Conservation (phyloP, 768 basidiomycete genomes). For the Coprinopsis marcescibilis region DNA sequence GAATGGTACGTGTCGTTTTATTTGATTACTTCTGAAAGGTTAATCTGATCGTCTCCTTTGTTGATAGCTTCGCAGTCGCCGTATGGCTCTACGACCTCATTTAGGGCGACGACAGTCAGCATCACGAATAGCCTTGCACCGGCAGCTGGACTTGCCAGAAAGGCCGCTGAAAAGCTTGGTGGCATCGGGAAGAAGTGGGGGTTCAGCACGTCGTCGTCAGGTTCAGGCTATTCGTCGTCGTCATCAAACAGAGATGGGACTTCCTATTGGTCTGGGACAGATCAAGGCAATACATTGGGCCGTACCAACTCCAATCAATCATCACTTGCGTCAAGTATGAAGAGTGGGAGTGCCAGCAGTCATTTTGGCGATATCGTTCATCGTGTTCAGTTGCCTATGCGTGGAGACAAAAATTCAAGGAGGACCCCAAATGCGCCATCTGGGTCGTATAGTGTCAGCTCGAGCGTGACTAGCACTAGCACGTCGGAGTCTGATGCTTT, state of each 20-base stretch:
- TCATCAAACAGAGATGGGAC: constrained; percentile 28
- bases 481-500: constrained; percentile 47
- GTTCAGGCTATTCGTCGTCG: constrained; percentile 43
- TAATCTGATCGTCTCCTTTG: constrained; percentile 5
- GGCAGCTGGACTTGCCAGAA: constrained; percentile 68
- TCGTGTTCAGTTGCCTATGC: constrained; percentile 3
- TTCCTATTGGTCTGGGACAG: constrained; percentile 18
- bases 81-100: constrained; percentile 7
- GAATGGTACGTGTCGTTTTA: constrained; percentile 1
- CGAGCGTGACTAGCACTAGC: constrained; percentile 35
- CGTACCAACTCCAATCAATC: constrained; percentile 38
- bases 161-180: constrained; percentile 74
- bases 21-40: neutral
- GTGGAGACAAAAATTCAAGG: constrained; percentile 25
- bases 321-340: constrained; percentile 13
- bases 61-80: constrained; percentile 6
- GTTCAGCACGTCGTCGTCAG: constrained; percentile 33
- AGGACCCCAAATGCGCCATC: constrained; percentile 61
- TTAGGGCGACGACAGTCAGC: constrained; percentile 70
- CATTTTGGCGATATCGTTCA: constrained; percentile 5
- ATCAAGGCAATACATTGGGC: constrained; percentile 18
- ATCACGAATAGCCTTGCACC: constrained; percentile 65
- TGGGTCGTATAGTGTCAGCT: constrained; percentile 48
- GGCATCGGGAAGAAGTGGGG: constrained; percentile 47
- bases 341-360: constrained; percentile 17